Base-by-base conservation (phyloP, 257 asterid genomes). In the Plantago ovata region DNA sequence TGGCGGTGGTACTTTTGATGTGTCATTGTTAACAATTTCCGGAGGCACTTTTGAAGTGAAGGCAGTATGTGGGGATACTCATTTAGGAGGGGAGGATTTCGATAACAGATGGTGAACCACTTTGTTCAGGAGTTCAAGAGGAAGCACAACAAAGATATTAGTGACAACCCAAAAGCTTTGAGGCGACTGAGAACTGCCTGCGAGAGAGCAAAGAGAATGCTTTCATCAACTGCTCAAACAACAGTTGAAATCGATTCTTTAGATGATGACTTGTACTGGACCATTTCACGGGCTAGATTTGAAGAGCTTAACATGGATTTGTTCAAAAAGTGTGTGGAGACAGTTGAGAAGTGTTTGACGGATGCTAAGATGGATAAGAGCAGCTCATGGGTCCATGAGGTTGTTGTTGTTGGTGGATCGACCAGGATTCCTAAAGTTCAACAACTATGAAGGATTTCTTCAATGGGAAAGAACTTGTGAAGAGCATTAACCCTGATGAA, bases 301-400 rank as follows among this genome's bases (percentile, higher is more conserved):
- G 87, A 81, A 79, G 85, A 81, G 70, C 66, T 80, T 48, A 85
- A 85, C 77, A 85, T 85, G 95, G 92, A 83, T 62, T 64, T 83
- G 54, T 86, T 86, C 63, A 81, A 87, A 49, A 86, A 83, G 73
- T 83, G 95, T 64, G 77, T 86, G 87, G 93, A 86, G 28, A 93
- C 87, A 1, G 95, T 86, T 19, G 93, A 86, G 80, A 83, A 86
- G 69, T 86, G 95, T 64, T 70, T 83, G 76, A 75, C 87, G 76
- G 95, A 81, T 72, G 95, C 93, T 11, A 83, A 86, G 79, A 83
- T 86, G 95, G 93, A 83, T 66, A 86, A 86, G 74, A 86, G 3
- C 36, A 28, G 3, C 7, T n/a, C n/a, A n/a, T n/a, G n/a, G n/a
- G 6, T 28, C 6, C 36, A 28, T 28, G 36, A 28, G 6, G 46